Evolutionary conservation across 2,329 filamentous ascomycete species (phyloP).

Genomic region (Fusarium guadeloupense): DNA sequence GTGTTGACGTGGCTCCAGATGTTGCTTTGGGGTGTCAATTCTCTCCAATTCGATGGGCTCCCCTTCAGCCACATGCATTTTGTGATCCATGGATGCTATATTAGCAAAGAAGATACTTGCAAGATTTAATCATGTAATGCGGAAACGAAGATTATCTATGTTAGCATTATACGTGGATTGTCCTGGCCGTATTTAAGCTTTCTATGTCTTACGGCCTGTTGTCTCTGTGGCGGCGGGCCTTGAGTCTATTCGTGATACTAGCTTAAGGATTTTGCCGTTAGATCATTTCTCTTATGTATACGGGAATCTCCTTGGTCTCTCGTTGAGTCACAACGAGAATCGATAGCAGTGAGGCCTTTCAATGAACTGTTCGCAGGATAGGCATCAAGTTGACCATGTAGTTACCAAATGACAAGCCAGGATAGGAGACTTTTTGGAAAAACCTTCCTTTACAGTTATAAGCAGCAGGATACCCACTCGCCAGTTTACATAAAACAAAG

Average conservation of each 20-base stretch:
- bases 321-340: not conserved
- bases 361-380: too few relatives aligned
- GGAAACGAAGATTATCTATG: too few relatives aligned
- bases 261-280: not conserved
- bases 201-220: not conserved
- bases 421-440: too few relatives aligned
- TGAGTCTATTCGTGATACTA: not conserved
- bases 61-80: not conserved
- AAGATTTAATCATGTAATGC: too few relatives aligned
- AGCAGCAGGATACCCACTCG: too few relatives aligned
- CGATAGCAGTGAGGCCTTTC: too few relatives aligned
- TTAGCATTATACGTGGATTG: not conserved
- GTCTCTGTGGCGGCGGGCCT: slow-evolving; percentile 7
- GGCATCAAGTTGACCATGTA: too few relatives aligned
- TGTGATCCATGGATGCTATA: not conserved
- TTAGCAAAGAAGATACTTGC: too few relatives aligned
- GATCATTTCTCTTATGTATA: slow-evolving; percentile 1
- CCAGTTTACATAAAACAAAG: too few relatives aligned
- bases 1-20: not conserved
- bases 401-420: too few relatives aligned
- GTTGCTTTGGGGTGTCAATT: not conserved
- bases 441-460: too few relatives aligned
- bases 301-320: slow-evolving; percentile 6
- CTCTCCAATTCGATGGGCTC: slow-evolving; percentile 9
- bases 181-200: slow-evolving; percentile 19